phyloP scores from a whole-genome alignment of 2,329 filamentous ascomycete species.

The Diplocarpon rosae region DNA sequence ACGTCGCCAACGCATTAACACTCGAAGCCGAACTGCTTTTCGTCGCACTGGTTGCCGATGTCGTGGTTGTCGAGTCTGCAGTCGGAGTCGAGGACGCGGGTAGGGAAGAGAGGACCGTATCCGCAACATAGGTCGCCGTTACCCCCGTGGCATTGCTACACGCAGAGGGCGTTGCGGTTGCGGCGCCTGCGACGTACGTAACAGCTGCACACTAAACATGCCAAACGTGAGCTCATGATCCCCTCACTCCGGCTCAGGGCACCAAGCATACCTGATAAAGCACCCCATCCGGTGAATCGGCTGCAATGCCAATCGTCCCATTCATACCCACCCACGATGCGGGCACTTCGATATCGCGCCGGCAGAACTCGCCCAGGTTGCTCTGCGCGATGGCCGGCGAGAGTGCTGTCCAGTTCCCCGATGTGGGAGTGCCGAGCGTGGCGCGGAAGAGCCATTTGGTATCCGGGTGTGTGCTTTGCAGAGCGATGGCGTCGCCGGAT shows the following conservation, averaged over 20 bases:
- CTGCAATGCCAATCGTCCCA: conserved; percentile 42
- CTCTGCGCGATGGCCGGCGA: conserved; percentile 43
- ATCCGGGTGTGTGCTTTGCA: conserved; percentile 36
- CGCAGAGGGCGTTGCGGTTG: conserved; percentile 19
- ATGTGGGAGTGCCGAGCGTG: conserved; percentile 37
- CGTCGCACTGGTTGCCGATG: conserved; percentile 1
- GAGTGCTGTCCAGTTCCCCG: conserved; percentile 42
- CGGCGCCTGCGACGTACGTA: conserved; percentile 39
- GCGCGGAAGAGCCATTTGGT: conserved; percentile 47
- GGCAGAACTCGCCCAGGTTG: conserved; percentile 44
- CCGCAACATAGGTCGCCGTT: conserved; percentile 14
- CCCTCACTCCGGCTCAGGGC: not conserved
- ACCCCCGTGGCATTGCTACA: conserved; percentile 33
- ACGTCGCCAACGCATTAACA: not conserved
- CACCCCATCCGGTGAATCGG: conserved; percentile 42
- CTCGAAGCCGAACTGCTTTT: conserved; percentile 7
- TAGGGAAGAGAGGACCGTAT: conserved; percentile 11
- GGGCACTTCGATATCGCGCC: conserved; percentile 37
- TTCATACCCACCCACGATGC: conserved; percentile 41
- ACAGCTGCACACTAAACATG: conserved; percentile 40
- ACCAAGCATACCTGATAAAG: conserved; percentile 40
- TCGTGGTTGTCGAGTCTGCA: conserved; percentile 2
- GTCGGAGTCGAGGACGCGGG: conserved; percentile 6
- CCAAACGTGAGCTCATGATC: not conserved
- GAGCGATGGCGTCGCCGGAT: conserved; percentile 41